Percentiles rank a stretch among this genome's conserved stretches.
phyloP scores from a whole-genome alignment of 495 filamentous ascomycete genomes.

The Annulohypoxylon maeteangense region DNA sequence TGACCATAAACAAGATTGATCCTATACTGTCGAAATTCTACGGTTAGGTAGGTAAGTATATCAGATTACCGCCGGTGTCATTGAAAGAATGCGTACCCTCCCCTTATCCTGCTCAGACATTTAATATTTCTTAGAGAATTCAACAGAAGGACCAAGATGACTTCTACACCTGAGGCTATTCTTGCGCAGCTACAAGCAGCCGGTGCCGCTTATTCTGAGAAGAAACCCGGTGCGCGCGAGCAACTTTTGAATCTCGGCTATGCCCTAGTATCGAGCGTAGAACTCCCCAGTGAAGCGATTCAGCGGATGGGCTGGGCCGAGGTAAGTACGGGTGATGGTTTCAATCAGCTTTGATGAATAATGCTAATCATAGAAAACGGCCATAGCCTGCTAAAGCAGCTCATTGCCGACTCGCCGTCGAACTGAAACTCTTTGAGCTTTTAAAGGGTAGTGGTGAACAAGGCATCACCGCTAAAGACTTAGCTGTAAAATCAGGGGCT shows the following conservation, averaged over 20 bases:
- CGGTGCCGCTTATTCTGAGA: constrained; percentile 44
- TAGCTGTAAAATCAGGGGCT: constrained; percentile 47
- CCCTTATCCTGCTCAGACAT: too few species aligned
- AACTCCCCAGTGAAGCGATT: constrained; percentile 53
- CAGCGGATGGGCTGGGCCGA: constrained; percentile 58
- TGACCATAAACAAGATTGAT: too few species aligned
- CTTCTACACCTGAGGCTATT: constrained; percentile 20
- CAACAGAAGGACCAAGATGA: too few species aligned
- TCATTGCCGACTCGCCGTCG: constrained; percentile 50
- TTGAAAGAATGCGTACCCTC: too few species aligned
- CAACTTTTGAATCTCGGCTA: constrained; percentile 50
- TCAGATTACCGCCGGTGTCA: too few species aligned
- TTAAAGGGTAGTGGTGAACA: constrained; percentile 43
- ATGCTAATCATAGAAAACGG: background rate
- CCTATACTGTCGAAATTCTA: too few species aligned
- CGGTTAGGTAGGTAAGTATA: too few species aligned
- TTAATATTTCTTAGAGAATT: too few species aligned
- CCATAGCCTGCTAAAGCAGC: constrained; percentile 54
- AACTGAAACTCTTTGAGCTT: constrained; percentile 51
- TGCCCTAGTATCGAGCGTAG: constrained; percentile 46
- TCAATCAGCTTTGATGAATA: background rate
- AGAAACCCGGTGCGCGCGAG: constrained; percentile 51
- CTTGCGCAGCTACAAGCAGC: constrained; percentile 30
- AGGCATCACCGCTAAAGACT: constrained; percentile 38
- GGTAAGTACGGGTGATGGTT: too few species aligned